Base-by-base conservation (phyloP, 176 grass and related monocot species). In the Saccharum officinarum region DNA sequence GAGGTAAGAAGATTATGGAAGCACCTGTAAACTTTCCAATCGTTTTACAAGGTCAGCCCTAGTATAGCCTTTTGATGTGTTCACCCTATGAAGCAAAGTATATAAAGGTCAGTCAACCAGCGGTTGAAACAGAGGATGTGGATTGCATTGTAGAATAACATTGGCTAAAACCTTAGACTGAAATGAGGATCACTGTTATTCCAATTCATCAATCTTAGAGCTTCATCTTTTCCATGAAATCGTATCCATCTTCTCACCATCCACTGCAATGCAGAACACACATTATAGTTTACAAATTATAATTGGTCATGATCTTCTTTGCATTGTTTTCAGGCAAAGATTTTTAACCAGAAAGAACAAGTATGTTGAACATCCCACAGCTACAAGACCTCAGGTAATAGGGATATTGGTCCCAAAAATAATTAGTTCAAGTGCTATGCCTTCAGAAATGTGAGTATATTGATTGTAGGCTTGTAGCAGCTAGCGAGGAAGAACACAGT, bases 241-340 rank as follows among this genome's bases (percentile, higher is more conserved):
- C 82, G 92, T 66, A 89, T 91, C 95, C 95, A 97, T 95, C 95
- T 92, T 88, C 95, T 95, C 57, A 97, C 95, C 88, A 97, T 95
- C 95, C 95, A 97, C 95, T 97, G 63, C 59, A 87, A 25, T 69
- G 18, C 16, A 67, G 26, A 78, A 89, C 79, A 77, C 23, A 80
- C 55, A 61, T 15, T 84, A 78, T 42, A 80, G 38, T 67, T 79
- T 17, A 86, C 15, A 82, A 86, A 52, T 18, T 55, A 18, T 47
- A 80, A 84, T 13, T 84, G 2, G 17, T n/a, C 68, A 25, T 61
- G 50, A 85, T 81, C n/a, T 57, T 85, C 13, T 89, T 84, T 41
- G 26, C 65, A 76, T 71, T 66, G 39, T 80, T 67, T 65, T 71
- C 22, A 54, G 75, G 72, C 11, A 42, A 79, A 85, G 62, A 45